A percentile compares a stretch with the other conserved stretches of the same genome.
These are phyloP conservation scores for Drechslerella stenobrocha DNA, from an alignment of 2,329 filamentous ascomycete species.

Conservation along the genomic window DNA sequence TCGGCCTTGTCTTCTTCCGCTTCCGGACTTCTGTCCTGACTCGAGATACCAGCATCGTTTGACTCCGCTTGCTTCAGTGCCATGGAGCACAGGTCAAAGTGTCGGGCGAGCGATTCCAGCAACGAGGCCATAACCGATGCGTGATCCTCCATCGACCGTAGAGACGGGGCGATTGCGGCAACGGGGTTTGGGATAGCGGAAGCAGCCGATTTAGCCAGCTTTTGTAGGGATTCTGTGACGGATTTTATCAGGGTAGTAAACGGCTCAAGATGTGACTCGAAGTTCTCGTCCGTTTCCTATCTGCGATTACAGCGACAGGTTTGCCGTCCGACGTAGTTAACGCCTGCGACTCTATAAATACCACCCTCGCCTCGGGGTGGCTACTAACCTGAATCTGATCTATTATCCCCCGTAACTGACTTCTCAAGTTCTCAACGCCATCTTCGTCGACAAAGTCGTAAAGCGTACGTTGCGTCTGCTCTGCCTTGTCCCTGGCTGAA, in stretches of 20 bases:
- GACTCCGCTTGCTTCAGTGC: slow-evolving; percentile 61
- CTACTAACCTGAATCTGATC: slow-evolving; percentile 56
- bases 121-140: slow-evolving; percentile 60
- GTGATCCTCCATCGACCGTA: slow-evolving; percentile 59
- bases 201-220: slow-evolving; percentile 30
- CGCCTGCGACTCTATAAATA: not conserved
- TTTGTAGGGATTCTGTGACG: slow-evolving; percentile 25
- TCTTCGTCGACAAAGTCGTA: slow-evolving; percentile 70
- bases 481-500: slow-evolving; percentile 57
- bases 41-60: slow-evolving; percentile 28
- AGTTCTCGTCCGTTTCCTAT: slow-evolving; percentile 46
- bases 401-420: slow-evolving; percentile 64
- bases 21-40: slow-evolving; percentile 24
- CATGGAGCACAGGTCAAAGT: slow-evolving; percentile 62
- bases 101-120: slow-evolving; percentile 60
- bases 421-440: slow-evolving; percentile 64
- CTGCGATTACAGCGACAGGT: slow-evolving; percentile 22
- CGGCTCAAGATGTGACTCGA: slow-evolving; percentile 39
- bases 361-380: not conserved
- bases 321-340: slow-evolving; percentile 52
- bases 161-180: slow-evolving; percentile 58
- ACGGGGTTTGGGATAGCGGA: slow-evolving; percentile 50
- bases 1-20: slow-evolving; percentile 63
- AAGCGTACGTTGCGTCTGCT: slow-evolving; percentile 60
- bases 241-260: slow-evolving; percentile 29